Evolutionary conservation across 2,329 filamentous ascomycete genomes (phyloP).

Genomic region (Pseudogymnoascus sp.): DNA sequence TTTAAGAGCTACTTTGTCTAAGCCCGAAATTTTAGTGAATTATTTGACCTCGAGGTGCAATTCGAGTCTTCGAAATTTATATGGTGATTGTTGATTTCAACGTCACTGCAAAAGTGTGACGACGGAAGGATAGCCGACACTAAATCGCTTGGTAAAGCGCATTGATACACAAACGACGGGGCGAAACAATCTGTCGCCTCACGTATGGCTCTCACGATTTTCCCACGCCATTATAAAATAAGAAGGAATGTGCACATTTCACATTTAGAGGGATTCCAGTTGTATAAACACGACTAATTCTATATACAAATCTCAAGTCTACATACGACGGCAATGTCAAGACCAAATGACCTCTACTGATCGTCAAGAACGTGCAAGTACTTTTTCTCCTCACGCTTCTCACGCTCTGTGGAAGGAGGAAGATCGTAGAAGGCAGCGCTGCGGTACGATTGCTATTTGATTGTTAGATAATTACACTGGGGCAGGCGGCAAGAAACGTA

Average conservation of each 20-base stretch:
- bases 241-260: not conserved
- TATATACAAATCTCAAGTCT: constrained; percentile 8
- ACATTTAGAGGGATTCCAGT: not conserved
- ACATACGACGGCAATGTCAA: not conserved
- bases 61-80: not conserved
- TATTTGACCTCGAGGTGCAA: not conserved
- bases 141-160: not conserved
- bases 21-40: not conserved
- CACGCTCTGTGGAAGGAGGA: constrained; percentile 87
- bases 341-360: constrained; percentile 45
- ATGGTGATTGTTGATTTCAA: not conserved
- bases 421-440: constrained; percentile 85
- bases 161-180: constrained; percentile 5
- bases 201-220: not conserved
- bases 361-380: constrained; percentile 91
- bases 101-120: not conserved
- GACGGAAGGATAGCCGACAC: constrained; percentile 5
- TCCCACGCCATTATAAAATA: not conserved
- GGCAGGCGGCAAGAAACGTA: constrained; percentile 38
- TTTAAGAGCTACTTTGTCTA: not conserved
- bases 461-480: constrained; percentile 27
- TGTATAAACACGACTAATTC: constrained; percentile 7
- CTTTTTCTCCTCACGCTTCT: constrained; percentile 92
- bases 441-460: constrained; percentile 73
- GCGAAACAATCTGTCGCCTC: not conserved